These are phyloP conservation scores for Pyrus betulifolia DNA, from an alignment of 306 rosid species.

Conservation along the genomic window DNA sequence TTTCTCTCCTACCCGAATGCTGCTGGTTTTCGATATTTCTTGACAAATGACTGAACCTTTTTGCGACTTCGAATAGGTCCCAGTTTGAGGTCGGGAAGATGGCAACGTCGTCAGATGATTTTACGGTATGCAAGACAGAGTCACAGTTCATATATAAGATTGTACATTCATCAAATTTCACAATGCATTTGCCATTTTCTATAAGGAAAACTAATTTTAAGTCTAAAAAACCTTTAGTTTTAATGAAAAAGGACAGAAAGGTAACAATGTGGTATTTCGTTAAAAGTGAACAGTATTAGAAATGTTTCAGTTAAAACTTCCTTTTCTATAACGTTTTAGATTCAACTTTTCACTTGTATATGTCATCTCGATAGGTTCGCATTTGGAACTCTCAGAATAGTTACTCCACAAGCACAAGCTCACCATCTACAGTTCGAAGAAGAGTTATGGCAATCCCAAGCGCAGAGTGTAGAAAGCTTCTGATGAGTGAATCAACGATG, in stretches of 20 bases:
- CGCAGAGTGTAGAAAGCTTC: constrained; percentile 39
- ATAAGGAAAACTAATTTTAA: neutral
- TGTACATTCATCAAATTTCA: neutral
- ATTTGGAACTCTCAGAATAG: constrained; percentile 49
- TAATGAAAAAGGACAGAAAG: too few species aligned
- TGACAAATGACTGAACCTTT: neutral
- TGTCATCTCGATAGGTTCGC: constrained; percentile 46
- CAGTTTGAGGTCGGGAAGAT: constrained; percentile 61
- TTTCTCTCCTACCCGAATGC: neutral
- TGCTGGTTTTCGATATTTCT: constrained; percentile 7
- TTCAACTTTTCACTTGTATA: neutral
- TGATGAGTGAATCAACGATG: constrained; percentile 22
- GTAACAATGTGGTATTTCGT: too few species aligned
- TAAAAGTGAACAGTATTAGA: too few species aligned
- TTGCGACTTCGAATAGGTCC: constrained; percentile 44
- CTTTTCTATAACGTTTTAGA: neutral
- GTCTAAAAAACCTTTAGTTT: too few species aligned
- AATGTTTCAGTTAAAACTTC: too few species aligned
- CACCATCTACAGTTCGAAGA: constrained; percentile 53
- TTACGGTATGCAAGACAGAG: constrained; percentile 42
- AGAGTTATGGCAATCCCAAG: constrained; percentile 77
- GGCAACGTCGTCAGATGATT: constrained; percentile 87
- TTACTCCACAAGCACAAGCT: constrained; percentile 19
- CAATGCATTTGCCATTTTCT: neutral
- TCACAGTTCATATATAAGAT: neutral